Base-by-base conservation (phyloP, 495 filamentous ascomycete species). In the Annulohypoxylon bovei region DNA sequence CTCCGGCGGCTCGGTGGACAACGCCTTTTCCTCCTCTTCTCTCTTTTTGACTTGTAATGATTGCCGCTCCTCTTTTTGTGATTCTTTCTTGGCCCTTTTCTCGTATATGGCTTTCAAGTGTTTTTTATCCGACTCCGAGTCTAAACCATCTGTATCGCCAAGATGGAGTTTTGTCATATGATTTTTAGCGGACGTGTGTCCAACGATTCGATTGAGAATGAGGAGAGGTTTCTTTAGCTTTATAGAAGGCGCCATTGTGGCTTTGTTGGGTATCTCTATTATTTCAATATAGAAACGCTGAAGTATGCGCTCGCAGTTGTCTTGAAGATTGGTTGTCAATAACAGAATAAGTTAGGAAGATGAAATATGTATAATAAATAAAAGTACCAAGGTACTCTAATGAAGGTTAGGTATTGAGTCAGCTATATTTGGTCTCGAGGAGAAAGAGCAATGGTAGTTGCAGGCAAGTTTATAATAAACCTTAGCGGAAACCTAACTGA, bases 11-110 rank as follows among this genome's bases (percentile, higher is more conserved):
- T 90, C 85, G 18, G 80, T 62, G 6, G 79, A 69, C 30, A 80
- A 71, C 18, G 81, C 81, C 25, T 71, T 79, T n/a, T 80, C 73
- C 62, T 85, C 83, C 25, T 82, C 77, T 65, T 83, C 80, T 27
- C 67, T 80, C 59, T 80, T 84, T 74, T 78, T 82, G 56, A 73
- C 83, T 76, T 78, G 85, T 72, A 78, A 79, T 12, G 84, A 87
- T 7, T 80, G 79, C 62, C 85, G 82, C 49, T 84, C 78, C 47
- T 89, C 84, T 60, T 90, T 84, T 12, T 70, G 74, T 68, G 84
- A 76, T 75, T 82, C 47, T 76, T 86, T 67, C 80, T 88, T 75
- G 72, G 80, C 71, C 76, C 75, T 75, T 83, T 84, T 74, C 80
- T 87, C 71, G 81, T 84, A 76, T 11, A 79, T 63, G 50, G 79